Evolutionary conservation across 768 basidiomycete species (phyloP).

Genomic region (Austroboletus eburneus): DNA sequence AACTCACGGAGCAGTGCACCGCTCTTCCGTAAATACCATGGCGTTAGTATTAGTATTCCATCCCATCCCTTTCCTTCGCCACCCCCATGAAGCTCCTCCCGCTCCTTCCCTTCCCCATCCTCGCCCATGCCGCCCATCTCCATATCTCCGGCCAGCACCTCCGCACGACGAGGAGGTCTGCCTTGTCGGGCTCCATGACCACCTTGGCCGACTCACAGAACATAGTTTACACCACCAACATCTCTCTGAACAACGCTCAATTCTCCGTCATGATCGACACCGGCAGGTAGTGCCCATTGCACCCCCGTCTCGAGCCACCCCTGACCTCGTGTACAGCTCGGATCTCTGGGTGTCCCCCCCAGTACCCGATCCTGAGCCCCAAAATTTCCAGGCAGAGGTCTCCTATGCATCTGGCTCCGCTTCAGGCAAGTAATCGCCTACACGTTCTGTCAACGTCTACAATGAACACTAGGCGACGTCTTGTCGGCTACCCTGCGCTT

Average conservation of each 20-base stretch:
- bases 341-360: slow-evolving; percentile 57
- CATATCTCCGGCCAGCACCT: slow-evolving; percentile 14
- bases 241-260: slow-evolving; percentile 34
- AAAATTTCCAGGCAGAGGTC: slow-evolving; percentile 38
- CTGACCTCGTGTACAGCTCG: slow-evolving; percentile 39
- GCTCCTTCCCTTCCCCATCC: slow-evolving; percentile 7
- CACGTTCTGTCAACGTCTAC: background rate
- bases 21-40: too few relatives aligned
- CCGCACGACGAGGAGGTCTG: slow-evolving; percentile 18
- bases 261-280: slow-evolving; percentile 42
- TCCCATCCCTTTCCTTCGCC: too few relatives aligned
- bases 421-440: slow-evolving; percentile 33
- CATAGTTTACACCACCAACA: slow-evolving; percentile 35
- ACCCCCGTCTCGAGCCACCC: background rate
- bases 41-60: too few relatives aligned
- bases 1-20: too few relatives aligned
- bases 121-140: slow-evolving; percentile 14
- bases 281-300: slow-evolving; percentile 35
- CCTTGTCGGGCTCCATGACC: slow-evolving; percentile 24
- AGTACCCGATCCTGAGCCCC: slow-evolving; percentile 37
- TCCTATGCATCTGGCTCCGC: slow-evolving; percentile 54
- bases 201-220: slow-evolving; percentile 30
- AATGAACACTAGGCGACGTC: slow-evolving; percentile 21
- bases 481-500: slow-evolving; percentile 29
- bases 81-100: slow-evolving; percentile 9